Evolutionary conservation across 768 basidiomycete species (phyloP), one percentile per base, ranked within the genome.

Genomic region (Tylopilus rubrobrunneus): DNA sequence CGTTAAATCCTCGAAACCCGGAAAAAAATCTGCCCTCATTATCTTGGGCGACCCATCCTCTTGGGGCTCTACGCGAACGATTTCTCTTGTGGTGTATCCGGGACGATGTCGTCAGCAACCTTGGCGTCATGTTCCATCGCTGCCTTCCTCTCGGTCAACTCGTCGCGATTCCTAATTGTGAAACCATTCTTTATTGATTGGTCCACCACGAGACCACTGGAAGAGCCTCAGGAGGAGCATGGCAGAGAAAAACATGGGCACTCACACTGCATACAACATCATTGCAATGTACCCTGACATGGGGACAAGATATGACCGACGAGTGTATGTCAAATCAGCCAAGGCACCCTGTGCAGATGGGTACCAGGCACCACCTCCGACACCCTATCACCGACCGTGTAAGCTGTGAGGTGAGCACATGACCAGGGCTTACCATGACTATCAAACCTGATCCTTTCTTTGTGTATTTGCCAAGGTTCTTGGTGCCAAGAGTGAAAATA

Each of bases 341-440:
- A 85, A 67, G 15, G 73, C 72, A 17, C 76, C 84, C 58, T 85
- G 83, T 7, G 82, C 82, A 11, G 81, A 73, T 2, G 84, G 83
- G 65, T 80, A 85, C 84, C 82, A 85, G n/a, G 83, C 84, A 33
- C 83, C 84, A 44, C 82, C 82, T 51, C 81, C 82, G 43, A 84
- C 82, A 48, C 82, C 78, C 77, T 78, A 23, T 8, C 23, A n/a
- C 29, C 43, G 31, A 48, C 1, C 28, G 41, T 29, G 36, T 59
- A 28, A 55, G 43, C 41, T 31, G 11, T 7, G 8, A 42, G 14
- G 40, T 10, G 15, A 50, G 33, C 41, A 56, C 14, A 3, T 23
- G 25, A 23, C 28, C n/a, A 19, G 19, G 8, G 5, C 63, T 49
- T 36, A 68, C 82, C 84, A 85, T 84, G 34, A 84, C 84, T 53